Evolutionary conservation across 73 alveolate genomes (phyloP), one percentile per base, ranked within the genome.

Genomic region (Paramecium caudatum): DNA sequence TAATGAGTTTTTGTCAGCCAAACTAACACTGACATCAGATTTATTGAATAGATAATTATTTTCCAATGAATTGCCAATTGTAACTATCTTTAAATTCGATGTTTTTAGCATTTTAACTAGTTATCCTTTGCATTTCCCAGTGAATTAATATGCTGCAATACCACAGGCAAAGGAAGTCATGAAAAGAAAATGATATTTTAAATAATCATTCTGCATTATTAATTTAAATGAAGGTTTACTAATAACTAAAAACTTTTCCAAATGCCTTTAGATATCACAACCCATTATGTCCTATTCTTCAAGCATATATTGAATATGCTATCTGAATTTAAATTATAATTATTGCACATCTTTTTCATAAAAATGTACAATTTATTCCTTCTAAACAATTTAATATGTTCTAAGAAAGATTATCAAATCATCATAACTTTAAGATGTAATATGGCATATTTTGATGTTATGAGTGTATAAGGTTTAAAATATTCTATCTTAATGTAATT

Each of bases 361-460:
- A 30, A 65, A 65, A 65, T 65, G 83, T 32, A 65, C 21, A n/a
- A 65, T 65, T 30, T 65, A 65, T 65, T 65, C 83, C 34, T 65
- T 65, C 34, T 65, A 65, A 32, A 33, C 83, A 0, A 65, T 32
- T 33, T 65, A 33, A 33, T 33, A 21, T n/a, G 83, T 25, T 32
- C 83, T 65, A 65, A 65, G 61, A 65, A 65, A 65, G 8, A 65
- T 65, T 13, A 65, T 65, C 34, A 65, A 30, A 1, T 65, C 83
- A 32, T 65, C 83, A 32, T 65, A 65, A 3, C 46, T 27, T 10
- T 30, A 15, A 32, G 47, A 30, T n/a, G 49, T 33, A 33, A 43
- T 65, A 8, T 32, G 15, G 5, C 50, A 30, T 2, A 30, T 33
- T n/a, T 65, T 65, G 2, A 65, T 33, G 16, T 65, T 30, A 25